These are phyloP conservation scores for Pugionium cornutum DNA, from an alignment of 345 rosid genomes.

Conservation along the genomic window DNA sequence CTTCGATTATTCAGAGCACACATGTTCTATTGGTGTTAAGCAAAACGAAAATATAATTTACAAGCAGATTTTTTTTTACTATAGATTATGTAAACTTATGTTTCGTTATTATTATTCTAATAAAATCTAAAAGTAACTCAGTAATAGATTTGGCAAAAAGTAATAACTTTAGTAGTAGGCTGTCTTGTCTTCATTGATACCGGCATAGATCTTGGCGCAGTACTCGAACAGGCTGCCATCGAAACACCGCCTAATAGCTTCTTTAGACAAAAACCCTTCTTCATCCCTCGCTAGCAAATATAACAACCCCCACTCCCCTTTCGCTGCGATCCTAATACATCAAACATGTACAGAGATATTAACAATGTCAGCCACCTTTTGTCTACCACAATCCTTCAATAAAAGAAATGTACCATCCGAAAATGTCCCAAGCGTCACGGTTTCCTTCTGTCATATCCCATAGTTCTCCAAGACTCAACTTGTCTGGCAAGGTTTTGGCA, in stretches of 20 bases:
- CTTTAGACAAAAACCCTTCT: conserved; percentile 74
- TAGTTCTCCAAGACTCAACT: conserved; percentile 59
- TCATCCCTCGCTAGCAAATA: conserved; percentile 75
- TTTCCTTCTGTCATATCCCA: conserved; percentile 86
- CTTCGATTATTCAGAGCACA: background rate
- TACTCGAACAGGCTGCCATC: conserved; percentile 91
- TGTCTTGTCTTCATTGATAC: conserved; percentile 40
- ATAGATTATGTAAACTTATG: background rate
- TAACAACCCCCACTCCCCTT: conserved; percentile 67
- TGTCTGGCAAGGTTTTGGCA: conserved; percentile 66
- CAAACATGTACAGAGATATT: background rate
- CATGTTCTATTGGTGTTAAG: background rate
- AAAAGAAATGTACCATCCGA: conserved; percentile 56
- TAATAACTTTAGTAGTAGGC: conserved; percentile 29
- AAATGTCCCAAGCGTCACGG: conserved; percentile 53
- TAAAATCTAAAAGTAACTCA: background rate
- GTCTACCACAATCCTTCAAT: no score
- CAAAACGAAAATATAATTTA: background rate
- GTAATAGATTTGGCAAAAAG: background rate
- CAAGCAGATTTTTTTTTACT: background rate
- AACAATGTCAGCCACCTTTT: no score
- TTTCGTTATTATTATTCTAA: background rate
- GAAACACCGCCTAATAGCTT: conserved; percentile 69
- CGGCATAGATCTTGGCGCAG: conserved; percentile 53
- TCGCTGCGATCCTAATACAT: conserved; percentile 51